phyloP scores from a whole-genome alignment of 192 early-diverging fungal species.

The Jimgerdemannia flammicorona region DNA sequence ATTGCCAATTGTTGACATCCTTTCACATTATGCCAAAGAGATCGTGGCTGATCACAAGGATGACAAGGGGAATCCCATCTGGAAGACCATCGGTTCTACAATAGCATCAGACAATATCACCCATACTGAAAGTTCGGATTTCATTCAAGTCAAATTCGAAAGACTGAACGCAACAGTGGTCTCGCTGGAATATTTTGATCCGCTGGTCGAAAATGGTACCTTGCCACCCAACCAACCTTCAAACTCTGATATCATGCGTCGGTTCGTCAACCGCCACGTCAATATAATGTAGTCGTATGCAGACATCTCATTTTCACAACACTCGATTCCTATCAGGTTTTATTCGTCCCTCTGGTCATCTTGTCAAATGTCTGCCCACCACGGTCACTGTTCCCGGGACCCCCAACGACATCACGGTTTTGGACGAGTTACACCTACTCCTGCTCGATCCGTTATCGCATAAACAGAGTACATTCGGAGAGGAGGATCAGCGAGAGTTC shows the following conservation, averaged over 20 bases:
- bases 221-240: neutral
- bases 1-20: no score
- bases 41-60: neutral
- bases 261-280: no score
- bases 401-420: neutral
- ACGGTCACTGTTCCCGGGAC: neutral
- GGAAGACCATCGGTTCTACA: neutral
- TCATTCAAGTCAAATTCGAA: neutral
- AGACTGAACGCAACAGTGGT: neutral
- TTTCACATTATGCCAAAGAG: neutral
- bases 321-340: neutral
- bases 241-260: no score
- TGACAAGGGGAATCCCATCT: neutral
- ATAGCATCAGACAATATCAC: neutral
- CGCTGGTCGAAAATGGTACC: neutral
- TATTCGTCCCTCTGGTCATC: neutral
- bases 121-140: neutral
- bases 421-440: neutral
- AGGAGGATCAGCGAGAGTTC: neutral
- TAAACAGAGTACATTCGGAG: neutral
- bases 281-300: no score
- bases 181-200: neutral
- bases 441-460: neutral
- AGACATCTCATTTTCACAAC: no score
- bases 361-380: neutral